A percentile compares a stretch with the other conserved stretches of the same genome.
Evolutionary conservation across 2,329 filamentous ascomycete genomes (phyloP).

Genomic region (Botrytis galanthina): DNA sequence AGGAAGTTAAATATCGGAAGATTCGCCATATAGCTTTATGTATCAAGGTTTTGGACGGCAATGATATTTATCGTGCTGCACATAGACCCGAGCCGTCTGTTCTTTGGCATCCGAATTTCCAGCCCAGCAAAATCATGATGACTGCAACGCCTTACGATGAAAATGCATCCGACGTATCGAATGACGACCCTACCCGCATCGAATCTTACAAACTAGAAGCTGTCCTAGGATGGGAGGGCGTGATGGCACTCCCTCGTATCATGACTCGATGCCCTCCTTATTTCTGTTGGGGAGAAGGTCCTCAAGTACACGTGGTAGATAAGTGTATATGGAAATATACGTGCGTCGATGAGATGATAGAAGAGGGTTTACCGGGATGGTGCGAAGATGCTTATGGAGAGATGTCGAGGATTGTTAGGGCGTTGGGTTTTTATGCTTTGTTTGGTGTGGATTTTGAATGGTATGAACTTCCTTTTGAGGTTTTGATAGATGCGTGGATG

Average conservation of each 20-base stretch:
- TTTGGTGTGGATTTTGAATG: background rate
- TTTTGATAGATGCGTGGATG: background rate
- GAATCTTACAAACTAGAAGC: background rate
- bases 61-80: background rate
- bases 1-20: background rate
- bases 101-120: background rate
- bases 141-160: background rate
- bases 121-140: background rate
- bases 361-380: background rate
- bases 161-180: rapidly evolving
- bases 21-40: background rate
- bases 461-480: background rate
- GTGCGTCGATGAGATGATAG: background rate
- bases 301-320: background rate
- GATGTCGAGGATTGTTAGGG: background rate
- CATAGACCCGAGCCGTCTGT: background rate
- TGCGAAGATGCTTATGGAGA: background rate
- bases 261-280: background rate
- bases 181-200: background rate
- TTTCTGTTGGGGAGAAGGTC: background rate
- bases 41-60: background rate
- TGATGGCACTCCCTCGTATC: background rate
- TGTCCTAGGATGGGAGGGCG: background rate
- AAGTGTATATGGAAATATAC: background rate
- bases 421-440: background rate